Percentiles rank a stretch among this genome's conserved stretches.
Conservation (phyloP, 495 filamentous ascomycete species). For the Daldinia grandis region DNA sequence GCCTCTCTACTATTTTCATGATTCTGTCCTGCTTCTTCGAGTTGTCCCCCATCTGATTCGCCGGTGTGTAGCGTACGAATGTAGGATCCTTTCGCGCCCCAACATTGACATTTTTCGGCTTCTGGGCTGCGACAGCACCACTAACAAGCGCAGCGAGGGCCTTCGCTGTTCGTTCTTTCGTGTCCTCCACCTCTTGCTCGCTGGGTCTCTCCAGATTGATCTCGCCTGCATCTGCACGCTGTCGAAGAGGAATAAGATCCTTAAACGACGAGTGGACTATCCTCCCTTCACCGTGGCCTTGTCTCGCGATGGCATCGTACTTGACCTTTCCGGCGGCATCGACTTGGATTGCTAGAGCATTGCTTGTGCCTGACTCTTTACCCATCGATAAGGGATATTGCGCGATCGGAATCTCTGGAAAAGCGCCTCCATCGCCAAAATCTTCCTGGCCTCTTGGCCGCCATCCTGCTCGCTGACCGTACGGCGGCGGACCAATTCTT, state of each 20-base stretch:
- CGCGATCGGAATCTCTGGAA: slow-evolving; percentile 88
- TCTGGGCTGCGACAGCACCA: slow-evolving; percentile 88
- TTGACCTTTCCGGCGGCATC: slow-evolving; percentile 92
- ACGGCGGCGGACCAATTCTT: slow-evolving; percentile 47
- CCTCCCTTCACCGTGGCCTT: slow-evolving; percentile 82
- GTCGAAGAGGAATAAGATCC: slow-evolving; percentile 92
- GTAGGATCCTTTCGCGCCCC: slow-evolving; percentile 82
- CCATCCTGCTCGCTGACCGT: slow-evolving; percentile 76
- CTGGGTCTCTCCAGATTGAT: slow-evolving; percentile 88
- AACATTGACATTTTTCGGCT: slow-evolving; percentile 91
- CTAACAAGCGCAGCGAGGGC: slow-evolving; percentile 83
- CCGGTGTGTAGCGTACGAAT: slow-evolving; percentile 94
- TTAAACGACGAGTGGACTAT: slow-evolving; percentile 96
- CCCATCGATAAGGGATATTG: slow-evolving; percentile 98
- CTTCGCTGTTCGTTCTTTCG: slow-evolving; percentile 86
- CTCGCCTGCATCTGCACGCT: slow-evolving; percentile 93
- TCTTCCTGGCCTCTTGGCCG: slow-evolving; percentile 92
- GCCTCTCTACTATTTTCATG: slow-evolving; percentile 96
- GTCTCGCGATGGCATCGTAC: slow-evolving; percentile 93
- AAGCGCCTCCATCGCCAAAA: slow-evolving; percentile 95
- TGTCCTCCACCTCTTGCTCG: slow-evolving; percentile 80
- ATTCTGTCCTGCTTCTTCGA: slow-evolving; percentile 90
- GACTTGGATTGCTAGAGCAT: slow-evolving; percentile 90
- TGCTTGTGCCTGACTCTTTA: slow-evolving; percentile 76
- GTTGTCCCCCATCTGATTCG: slow-evolving; percentile 95